phyloP scores from a whole-genome alignment of 345 rosid species.

The Eucalyptus guilfoylei region DNA sequence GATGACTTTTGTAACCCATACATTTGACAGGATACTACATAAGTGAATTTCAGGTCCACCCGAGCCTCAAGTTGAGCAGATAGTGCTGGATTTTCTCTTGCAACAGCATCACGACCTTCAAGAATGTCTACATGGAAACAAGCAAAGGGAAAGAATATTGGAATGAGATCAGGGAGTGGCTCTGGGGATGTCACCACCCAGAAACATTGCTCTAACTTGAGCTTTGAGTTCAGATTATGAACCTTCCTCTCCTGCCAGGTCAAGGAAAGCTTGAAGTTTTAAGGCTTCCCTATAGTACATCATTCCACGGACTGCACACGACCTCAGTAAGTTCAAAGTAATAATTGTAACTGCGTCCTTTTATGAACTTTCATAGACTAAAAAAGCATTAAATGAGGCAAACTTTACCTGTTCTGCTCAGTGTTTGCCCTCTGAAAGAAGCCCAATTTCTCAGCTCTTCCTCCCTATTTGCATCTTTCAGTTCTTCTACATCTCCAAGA shows the following conservation, averaged over 20 bases:
- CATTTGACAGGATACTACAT: constrained; percentile 77
- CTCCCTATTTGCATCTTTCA: constrained; percentile 31
- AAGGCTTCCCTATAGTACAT: constrained; percentile 93
- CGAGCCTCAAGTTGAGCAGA: constrained; percentile 68
- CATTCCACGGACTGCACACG: constrained; percentile 80
- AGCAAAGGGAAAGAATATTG: background rate
- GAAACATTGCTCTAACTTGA: background rate
- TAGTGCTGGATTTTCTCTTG: constrained; percentile 49
- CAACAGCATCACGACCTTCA: constrained; percentile 63
- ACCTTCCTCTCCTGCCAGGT: constrained; percentile 77
- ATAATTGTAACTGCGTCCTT: background rate
- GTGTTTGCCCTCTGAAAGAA: constrained; percentile 89
- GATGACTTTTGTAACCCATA: constrained; percentile 70
- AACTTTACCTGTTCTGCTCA: constrained; percentile 78
- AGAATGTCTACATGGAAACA: constrained; percentile 52
- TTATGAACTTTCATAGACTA: background rate
- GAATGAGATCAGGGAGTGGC: background rate
- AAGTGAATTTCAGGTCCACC: constrained; percentile 82
- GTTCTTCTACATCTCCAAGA: constrained; percentile 32
- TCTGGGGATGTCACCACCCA: background rate
- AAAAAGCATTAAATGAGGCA: background rate
- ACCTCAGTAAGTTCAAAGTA: background rate
- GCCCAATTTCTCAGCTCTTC: constrained; percentile 86
- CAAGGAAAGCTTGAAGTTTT: constrained; percentile 80
- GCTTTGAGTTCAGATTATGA: background rate